phyloP scores from a whole-genome alignment of 2,329 filamentous ascomycete species.

The Botrytis tulipae region DNA sequence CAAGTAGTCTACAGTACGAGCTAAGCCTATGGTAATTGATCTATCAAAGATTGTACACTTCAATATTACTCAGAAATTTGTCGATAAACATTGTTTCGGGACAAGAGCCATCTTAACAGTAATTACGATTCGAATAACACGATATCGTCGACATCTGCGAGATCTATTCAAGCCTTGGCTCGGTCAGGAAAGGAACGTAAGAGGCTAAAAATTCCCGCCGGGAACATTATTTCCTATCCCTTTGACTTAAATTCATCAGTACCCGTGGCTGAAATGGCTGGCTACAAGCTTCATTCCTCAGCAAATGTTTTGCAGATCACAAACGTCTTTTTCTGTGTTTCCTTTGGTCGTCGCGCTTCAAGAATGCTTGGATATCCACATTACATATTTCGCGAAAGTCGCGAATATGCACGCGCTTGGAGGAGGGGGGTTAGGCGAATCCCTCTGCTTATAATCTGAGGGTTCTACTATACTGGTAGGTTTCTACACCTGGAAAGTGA shows the following conservation, averaged over 20 bases:
- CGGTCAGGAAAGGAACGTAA: neutral
- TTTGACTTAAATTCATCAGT: constrained; percentile 1
- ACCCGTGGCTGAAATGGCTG: neutral
- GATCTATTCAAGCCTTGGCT: neutral
- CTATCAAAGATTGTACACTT: neutral
- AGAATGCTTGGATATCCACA: constrained; percentile 11
- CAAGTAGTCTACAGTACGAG: neutral
- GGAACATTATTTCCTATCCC: neutral
- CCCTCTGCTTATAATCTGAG: neutral
- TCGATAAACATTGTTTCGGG: neutral
- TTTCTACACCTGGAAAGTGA: neutral
- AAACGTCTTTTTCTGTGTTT: neutral
- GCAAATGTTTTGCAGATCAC: neutral
- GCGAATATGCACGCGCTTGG: neutral
- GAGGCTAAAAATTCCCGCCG: neutral
- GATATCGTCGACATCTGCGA: neutral
- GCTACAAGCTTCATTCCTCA: neutral
- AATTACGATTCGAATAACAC: neutral
- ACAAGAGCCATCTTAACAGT: neutral
- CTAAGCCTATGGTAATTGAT: too few relatives aligned
- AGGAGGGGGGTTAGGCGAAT: neutral
- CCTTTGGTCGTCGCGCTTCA: constrained; percentile 1
- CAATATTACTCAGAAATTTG: neutral
- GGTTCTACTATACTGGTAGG: neutral
- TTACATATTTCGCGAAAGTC: constrained; percentile 6